Base-by-base conservation (phyloP, 2,329 filamentous ascomycete species). In the Berkeleyomyces basicola region DNA sequence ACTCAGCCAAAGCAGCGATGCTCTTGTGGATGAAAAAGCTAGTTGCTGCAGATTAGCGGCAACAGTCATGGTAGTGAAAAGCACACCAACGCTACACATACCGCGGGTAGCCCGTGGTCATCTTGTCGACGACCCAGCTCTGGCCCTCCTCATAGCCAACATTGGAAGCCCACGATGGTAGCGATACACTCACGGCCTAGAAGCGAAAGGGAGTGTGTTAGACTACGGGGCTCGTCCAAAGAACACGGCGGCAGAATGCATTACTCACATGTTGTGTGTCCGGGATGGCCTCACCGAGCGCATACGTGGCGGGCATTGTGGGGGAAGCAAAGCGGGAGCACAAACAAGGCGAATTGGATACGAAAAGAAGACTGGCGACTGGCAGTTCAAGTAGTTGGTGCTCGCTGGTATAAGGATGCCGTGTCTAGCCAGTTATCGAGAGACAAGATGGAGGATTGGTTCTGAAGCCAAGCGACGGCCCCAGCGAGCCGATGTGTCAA, bases 131-230 rank as follows among this genome's bases (percentile, higher is more conserved):
- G n/a, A 99, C 88, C 86, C 89, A 93, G 63, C 85, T 77, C 71
- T 95, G 81, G 59, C 90, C 92, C 73, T 99, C 90, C 73, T 99
- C 93, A 70, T 99, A 99, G 47, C 84, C 92, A 46, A 99, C 79
- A 69, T 95, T 97, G 67, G 90, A 79, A 67, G 79, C 80, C 93
- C 93, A 99, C 74, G 90, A 95, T 46, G 93, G 93, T 36, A 99
- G 77, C 14, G 93, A 97, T 49, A 97, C 92, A 72, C 92, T 97
- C 67, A 97, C 89, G 67, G 92, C 93, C 91, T 96, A 61, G 1
- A 23, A 5, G 43, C 11, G 14, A 46, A 46, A 2, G 14, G 43
- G 4, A n/a, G 14, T 16, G 11, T 46, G 43, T 46, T n/a, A 46
- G 43, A 46, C 11, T n/a, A n/a, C 14, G 4, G 16, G 4, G 10